These are phyloP conservation scores for Jatropha curcas DNA, from an alignment of 345 rosid genomes.

Conservation along the genomic window DNA sequence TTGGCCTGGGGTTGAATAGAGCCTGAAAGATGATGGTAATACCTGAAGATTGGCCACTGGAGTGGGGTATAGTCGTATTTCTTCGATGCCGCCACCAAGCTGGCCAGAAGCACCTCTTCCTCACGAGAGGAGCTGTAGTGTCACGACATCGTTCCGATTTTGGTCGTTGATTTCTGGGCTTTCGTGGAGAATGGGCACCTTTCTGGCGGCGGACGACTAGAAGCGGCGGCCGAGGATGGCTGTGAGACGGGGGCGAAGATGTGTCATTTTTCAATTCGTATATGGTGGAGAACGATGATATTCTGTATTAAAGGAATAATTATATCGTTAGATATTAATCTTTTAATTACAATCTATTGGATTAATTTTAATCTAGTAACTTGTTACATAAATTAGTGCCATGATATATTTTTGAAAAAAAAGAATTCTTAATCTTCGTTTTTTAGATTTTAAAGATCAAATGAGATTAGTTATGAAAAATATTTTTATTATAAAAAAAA, in stretches of 20 bases:
- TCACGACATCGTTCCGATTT: constrained; percentile 21
- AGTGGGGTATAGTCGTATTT: constrained; percentile 66
- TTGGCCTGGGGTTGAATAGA: constrained; percentile 62
- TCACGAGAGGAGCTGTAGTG: constrained; percentile 79
- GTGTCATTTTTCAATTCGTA: background rate
- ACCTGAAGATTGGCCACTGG: constrained; percentile 59
- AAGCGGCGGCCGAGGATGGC: constrained; percentile 17
- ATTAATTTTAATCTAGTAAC: too few relatives aligned
- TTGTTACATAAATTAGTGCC: too few relatives aligned
- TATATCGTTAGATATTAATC: too few relatives aligned
- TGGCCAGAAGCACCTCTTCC: constrained; percentile 96
- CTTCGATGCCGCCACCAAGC: constrained; percentile 88
- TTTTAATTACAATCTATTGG: too few relatives aligned
- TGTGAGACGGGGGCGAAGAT: constrained; percentile 1
- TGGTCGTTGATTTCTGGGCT: constrained; percentile 38
- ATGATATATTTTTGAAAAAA: too few relatives aligned
- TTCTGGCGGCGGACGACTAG: constrained; percentile 23
- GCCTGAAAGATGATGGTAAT: constrained; percentile 40
- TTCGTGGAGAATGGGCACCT: constrained; percentile 49
- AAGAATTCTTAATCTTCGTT: too few relatives aligned
- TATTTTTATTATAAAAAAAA: too few relatives aligned
- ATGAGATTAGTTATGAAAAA: too few relatives aligned
- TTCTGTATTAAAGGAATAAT: too few relatives aligned
- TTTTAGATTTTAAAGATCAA: too few relatives aligned
- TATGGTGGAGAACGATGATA: too few relatives aligned